Conservation (phyloP, 2,329 filamentous ascomycete genomes). For the Diaporthe sp. region DNA sequence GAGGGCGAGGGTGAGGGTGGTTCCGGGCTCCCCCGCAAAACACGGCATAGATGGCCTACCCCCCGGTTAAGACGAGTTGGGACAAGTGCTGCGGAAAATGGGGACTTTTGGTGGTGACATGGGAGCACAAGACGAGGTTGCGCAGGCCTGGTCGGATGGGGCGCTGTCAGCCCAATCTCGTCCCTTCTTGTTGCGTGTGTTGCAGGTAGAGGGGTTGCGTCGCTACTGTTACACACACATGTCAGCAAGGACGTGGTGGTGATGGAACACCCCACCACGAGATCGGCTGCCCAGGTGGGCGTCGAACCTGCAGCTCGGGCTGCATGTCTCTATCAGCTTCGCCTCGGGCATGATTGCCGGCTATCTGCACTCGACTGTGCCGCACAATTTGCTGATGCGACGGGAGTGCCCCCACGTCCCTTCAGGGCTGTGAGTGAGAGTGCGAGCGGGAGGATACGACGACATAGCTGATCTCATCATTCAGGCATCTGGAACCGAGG, state of each 20-base stretch:
- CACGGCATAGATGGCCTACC: not conserved
- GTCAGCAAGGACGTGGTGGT: not conserved
- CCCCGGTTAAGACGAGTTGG: conserved; percentile 6
- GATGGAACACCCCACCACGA: conserved; percentile 3
- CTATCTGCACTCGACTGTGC: conserved; percentile 11
- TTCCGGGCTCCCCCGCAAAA: conserved; percentile 26
- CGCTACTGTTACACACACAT: conserved; percentile 16
- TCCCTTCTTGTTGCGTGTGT: conserved; percentile 9
- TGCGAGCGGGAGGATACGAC: conserved; percentile 12
- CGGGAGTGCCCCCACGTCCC: not conserved
- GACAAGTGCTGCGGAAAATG: conserved; percentile 6
- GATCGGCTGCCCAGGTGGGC: not conserved
- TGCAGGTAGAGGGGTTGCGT: conserved; percentile 19
- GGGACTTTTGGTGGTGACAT: conserved; percentile 15
- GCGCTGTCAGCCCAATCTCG: conserved; percentile 20
- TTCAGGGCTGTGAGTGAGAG: not conserved
- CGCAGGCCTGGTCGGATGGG: conserved; percentile 15
- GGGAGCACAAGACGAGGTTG: conserved; percentile 24
- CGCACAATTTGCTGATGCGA: conserved; percentile 10
- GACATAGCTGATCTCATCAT: not conserved
- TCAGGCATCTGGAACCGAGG: not conserved
- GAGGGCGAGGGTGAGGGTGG: not conserved
- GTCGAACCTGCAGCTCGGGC: conserved; percentile 8
- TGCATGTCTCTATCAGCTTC: conserved; percentile 25
- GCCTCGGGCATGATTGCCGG: conserved; percentile 27